Evolutionary conservation across 169 alveolate species (phyloP), one percentile per base, ranked within the genome.

Genomic region (Eimeria mitis): DNA sequence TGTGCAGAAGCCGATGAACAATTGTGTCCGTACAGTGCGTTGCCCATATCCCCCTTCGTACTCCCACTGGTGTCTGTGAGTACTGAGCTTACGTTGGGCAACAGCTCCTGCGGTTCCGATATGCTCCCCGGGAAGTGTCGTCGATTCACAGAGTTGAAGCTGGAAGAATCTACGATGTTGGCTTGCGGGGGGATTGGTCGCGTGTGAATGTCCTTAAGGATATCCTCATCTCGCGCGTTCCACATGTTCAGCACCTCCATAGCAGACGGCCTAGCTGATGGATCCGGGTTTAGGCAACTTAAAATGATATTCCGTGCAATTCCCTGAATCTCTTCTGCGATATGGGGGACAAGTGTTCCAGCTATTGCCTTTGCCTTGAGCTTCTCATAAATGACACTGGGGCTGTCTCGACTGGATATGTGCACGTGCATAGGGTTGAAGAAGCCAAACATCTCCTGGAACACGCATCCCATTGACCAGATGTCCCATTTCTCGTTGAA

Each of bases 401-500:
- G 95, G 47, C 81, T 78, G 61, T 91, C 96, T 21, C 91, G 78
- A 25, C 79, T 94, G 19, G 89, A 75, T 56, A 94, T 63, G 49
- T 90, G 90, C 61, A 65, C 71, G 31, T 71, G 94, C 68, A 96
- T 68, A 87, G 97, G 95, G 90, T 89, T 75, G 78, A 59, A 75
- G 71, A 97, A 89, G 40, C 97, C 98, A 75, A 97, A 97, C 96
- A 97, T 97, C 89, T 97, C 98, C 44, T 97, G 97, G 65, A 97
- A 96, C 47, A 97, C 97, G 75, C 98, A 97, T 28, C 98, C 98
- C 95, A 97, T 92, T 21, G 98, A 97, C 98, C 98, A 97, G 56
- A 97, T 89, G 81, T 97, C 98, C 81, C 98, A 97, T 81, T 97
- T 97, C 89, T 97, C 98, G 78, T 94, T 95, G 84, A 97, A 95